A percentile compares a stretch with the other conserved stretches of the same genome.
phyloP scores from a whole-genome alignment of 2,329 filamentous ascomycete genomes.

The Claviceps spartinae region DNA sequence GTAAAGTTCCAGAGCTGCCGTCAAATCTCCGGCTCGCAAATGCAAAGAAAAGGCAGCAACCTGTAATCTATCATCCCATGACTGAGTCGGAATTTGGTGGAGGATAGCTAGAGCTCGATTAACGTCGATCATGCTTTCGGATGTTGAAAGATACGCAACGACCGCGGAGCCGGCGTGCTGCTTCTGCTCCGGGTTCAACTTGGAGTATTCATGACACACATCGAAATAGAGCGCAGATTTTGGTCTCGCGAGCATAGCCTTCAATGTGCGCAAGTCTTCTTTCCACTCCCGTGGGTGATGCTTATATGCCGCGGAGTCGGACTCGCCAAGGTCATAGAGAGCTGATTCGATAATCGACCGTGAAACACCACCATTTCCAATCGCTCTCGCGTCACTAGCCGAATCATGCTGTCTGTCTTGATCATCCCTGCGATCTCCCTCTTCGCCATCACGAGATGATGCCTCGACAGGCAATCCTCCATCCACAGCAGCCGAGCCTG shows the following conservation, averaged over 20 bases:
- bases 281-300: not conserved
- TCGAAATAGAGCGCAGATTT: slow-evolving; percentile 21
- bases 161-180: slow-evolving; percentile 18
- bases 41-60: slow-evolving; percentile 27
- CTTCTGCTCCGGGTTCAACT: slow-evolving; percentile 20
- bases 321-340: not conserved
- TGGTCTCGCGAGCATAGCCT: slow-evolving; percentile 13
- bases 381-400: not conserved
- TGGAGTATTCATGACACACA: slow-evolving; percentile 30
- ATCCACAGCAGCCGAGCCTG: slow-evolving; percentile 9
- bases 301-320: not conserved
- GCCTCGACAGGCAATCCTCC: not conserved
- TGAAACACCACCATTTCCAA: not conserved
- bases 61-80: slow-evolving; percentile 29
- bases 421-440: not conserved
- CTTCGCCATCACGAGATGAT: not conserved
- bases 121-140: slow-evolving; percentile 28
- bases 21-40: slow-evolving; percentile 24
- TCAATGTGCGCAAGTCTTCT: slow-evolving; percentile 3
- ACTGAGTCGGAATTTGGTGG: slow-evolving; percentile 18
- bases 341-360: not conserved
- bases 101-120: slow-evolving; percentile 33
- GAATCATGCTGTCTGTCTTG: not conserved
- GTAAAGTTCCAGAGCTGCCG: slow-evolving; percentile 27
- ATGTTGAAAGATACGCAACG: slow-evolving; percentile 29